A percentile compares a stretch with the other conserved stretches of the same genome.
Evolutionary conservation across 306 rosid species (phyloP).

Genomic region (Potentilla sterilis): DNA sequence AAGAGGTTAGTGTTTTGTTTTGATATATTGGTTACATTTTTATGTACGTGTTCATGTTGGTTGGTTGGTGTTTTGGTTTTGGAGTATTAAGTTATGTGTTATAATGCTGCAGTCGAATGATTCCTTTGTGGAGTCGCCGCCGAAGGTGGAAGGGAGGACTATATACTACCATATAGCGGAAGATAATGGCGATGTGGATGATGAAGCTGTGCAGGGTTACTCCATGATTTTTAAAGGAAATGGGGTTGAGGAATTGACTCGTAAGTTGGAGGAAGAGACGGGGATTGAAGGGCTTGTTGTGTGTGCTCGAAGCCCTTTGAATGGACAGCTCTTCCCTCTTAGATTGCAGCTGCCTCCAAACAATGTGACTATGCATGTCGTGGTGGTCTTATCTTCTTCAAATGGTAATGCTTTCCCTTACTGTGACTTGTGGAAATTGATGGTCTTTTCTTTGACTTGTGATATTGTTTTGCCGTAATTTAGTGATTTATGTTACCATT

Average conservation of each 20-base stretch:
- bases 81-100: background rate
- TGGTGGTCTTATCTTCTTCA: conserved; percentile 59
- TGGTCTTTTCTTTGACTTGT: background rate
- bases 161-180: conserved; percentile 83
- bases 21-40: background rate
- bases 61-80: background rate
- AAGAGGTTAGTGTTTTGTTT: conserved; percentile 43
- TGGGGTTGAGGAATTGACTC: conserved; percentile 72
- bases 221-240: conserved; percentile 66
- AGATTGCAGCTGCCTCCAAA: conserved; percentile 95
- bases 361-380: conserved; percentile 68
- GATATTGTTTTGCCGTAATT: background rate
- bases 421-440: too few species aligned
- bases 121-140: conserved; percentile 37
- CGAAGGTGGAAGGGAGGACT: conserved; percentile 65
- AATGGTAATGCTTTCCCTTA: conserved; percentile 38
- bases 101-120: conserved; percentile 50
- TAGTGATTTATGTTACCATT: background rate
- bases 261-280: conserved; percentile 72
- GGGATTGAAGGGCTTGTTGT: conserved; percentile 70
- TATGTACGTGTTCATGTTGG: background rate
- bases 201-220: conserved; percentile 48
- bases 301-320: conserved; percentile 73
- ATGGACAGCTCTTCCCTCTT: conserved; percentile 74
- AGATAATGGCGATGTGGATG: conserved; percentile 71